A percentile compares a stretch with the other conserved stretches of the same genome.
phyloP scores from a whole-genome alignment of 1,139 yeast genomes.

The Suhomyces terraborum region DNA sequence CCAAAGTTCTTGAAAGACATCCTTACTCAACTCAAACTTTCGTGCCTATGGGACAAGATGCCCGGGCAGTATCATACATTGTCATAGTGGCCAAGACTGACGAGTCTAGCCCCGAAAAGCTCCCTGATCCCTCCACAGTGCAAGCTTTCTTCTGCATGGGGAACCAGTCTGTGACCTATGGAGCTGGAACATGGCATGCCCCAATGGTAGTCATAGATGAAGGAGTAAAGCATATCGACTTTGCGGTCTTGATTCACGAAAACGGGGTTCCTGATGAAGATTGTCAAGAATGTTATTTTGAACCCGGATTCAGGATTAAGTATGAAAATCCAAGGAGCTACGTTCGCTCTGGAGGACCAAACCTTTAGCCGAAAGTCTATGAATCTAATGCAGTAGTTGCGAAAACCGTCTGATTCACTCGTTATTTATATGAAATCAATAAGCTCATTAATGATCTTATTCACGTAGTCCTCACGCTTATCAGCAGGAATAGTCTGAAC shows the following conservation, averaged over 20 bases:
- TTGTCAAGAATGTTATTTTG: slow-evolving; percentile 74
- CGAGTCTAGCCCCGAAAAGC: slow-evolving; percentile 32
- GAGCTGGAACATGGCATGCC: slow-evolving; percentile 74
- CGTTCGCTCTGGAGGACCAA: not conserved
- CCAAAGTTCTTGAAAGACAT: slow-evolving; percentile 84
- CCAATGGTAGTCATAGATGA: slow-evolving; percentile 83
- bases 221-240: slow-evolving; percentile 58
- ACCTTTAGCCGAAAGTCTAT: not conserved
- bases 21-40: slow-evolving; percentile 91
- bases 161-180: slow-evolving; percentile 88
- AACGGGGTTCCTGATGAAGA: slow-evolving; percentile 79
- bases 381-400: not conserved
- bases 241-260: slow-evolving; percentile 84
- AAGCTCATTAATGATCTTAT: slow-evolving; percentile 38
- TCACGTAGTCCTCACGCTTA: slow-evolving; percentile 34
- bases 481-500: slow-evolving; percentile 27
- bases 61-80: slow-evolving; percentile 55
- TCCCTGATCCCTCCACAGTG: slow-evolving; percentile 63
- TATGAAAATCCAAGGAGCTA: slow-evolving; percentile 21
- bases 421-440: slow-evolving; percentile 39
- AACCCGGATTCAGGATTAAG: slow-evolving; percentile 55
- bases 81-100: slow-evolving; percentile 78
- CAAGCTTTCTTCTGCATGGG: slow-evolving; percentile 78
- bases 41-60: slow-evolving; percentile 76
- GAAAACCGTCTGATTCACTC: not conserved